phyloP scores from a whole-genome alignment of 1,284 basidiomycete genomes.

The Naganishia cerealis region DNA sequence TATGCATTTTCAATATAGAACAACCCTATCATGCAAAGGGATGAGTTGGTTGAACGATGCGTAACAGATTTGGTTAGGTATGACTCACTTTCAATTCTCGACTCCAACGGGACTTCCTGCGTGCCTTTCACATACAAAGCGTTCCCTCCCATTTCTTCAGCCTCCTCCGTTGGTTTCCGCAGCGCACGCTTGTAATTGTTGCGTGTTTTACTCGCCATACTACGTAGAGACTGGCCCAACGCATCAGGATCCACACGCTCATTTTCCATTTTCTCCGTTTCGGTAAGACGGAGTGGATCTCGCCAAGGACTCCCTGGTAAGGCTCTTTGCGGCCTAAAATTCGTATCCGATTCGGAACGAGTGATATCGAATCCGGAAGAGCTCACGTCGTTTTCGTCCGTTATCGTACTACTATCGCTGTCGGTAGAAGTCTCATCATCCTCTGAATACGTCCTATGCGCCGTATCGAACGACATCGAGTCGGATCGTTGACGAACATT shows the following conservation, averaged over 20 bases:
- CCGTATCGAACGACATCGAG: constrained; percentile 51
- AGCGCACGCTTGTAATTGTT: neutral
- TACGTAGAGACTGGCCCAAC: constrained; percentile 12
- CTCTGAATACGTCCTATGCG: constrained; percentile 36
- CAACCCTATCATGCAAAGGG: constrained; percentile 59
- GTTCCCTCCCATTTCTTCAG: constrained; percentile 58
- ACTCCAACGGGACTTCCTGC: constrained; percentile 63
- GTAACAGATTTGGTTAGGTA: too few relatives aligned
- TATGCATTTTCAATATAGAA: constrained; percentile 88
- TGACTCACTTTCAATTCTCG: constrained; percentile 66
- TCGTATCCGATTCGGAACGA: neutral
- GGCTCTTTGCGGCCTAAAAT: constrained; percentile 6
- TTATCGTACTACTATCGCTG: neutral
- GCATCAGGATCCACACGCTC: constrained; percentile 1
- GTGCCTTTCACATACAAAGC: constrained; percentile 51
- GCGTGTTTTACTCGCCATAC: constrained; percentile 2
- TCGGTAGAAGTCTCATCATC: constrained; percentile 23
- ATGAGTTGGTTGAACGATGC: constrained; percentile 6
- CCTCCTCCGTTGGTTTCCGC: constrained; percentile 33
- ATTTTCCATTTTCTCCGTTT: neutral
- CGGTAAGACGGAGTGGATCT: constrained; percentile 9
- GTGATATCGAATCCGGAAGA: constrained; percentile 3
- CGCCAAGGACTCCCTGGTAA: constrained; percentile 25
- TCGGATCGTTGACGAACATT: constrained; percentile 43
- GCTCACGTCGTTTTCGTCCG: neutral